phyloP scores from a whole-genome alignment of 176 grass and related monocot species.

The Aegilops sharonensis region DNA sequence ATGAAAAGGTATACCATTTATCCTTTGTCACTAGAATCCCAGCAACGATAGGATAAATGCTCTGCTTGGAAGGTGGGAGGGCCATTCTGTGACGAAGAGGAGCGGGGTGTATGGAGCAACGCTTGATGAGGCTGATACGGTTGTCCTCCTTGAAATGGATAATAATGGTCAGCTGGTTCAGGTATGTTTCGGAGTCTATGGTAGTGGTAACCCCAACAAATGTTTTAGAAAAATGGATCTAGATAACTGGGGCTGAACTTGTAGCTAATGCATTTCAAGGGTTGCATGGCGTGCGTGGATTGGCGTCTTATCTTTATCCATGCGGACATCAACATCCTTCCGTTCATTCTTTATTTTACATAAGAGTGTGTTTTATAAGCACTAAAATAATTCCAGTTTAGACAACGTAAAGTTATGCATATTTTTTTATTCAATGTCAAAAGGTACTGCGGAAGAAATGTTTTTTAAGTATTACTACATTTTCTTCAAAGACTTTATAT shows the following conservation, averaged over 20 bases:
- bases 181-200: constrained; percentile 39
- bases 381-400: neutral
- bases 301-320: neutral
- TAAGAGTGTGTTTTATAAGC: neutral
- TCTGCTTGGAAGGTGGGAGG: constrained; percentile 78
- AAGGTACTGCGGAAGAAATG: neutral
- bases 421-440: constrained; percentile 21
- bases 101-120: constrained; percentile 94
- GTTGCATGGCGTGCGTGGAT: neutral
- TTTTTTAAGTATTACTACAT: neutral
- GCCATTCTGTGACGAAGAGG: constrained; percentile 82
- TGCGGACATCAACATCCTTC: neutral
- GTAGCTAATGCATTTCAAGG: neutral
- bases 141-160: constrained; percentile 60
- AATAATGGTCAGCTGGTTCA: constrained; percentile 56
- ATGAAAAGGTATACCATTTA: neutral
- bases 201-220: neutral
- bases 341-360: too few relatives aligned
- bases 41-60: constrained; percentile 50
- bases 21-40: constrained; percentile 23
- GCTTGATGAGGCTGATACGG: constrained; percentile 59
- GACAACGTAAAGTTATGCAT: neutral
- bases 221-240: neutral
- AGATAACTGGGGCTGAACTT: neutral
- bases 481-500: neutral